A percentile compares a stretch with the other conserved stretches of the same genome.
Evolutionary conservation across 1,139 yeast genomes (phyloP).

Genomic region (Suzukiozyma palmioleophila): DNA sequence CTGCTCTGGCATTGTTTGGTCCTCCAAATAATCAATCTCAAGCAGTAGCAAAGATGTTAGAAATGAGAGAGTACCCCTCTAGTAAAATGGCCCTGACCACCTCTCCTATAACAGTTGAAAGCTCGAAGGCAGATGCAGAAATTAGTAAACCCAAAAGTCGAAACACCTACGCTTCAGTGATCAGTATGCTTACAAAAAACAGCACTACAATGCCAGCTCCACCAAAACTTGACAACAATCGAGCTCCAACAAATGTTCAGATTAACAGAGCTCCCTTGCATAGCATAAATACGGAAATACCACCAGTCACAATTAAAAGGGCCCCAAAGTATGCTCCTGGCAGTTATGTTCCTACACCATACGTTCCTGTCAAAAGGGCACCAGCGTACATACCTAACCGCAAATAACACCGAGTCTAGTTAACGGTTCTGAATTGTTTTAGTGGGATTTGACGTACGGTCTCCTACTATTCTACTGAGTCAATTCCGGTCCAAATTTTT

Average conservation of each 20-base stretch:
- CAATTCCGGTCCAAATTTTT: neutral
- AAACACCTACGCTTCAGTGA: neutral
- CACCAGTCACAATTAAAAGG: constrained; percentile 9
- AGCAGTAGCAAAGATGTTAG: neutral
- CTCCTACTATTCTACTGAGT: constrained; percentile 1
- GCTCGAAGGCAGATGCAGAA: neutral
- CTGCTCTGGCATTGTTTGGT: neutral
- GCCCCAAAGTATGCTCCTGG: constrained; percentile 29
- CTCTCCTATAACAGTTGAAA: too few relatives aligned
- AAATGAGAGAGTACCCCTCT: neutral
- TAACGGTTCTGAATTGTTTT: neutral
- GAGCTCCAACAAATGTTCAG: too few relatives aligned
- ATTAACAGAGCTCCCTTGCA: constrained; percentile 1
- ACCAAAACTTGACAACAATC: too few relatives aligned
- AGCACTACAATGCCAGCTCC: constrained; percentile 2
- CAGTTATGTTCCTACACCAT: constrained; percentile 9
- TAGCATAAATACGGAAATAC: neutral
- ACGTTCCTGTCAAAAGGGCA: constrained; percentile 8
- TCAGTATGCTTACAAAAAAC: constrained; percentile 1
- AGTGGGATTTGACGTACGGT: neutral
- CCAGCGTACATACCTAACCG: constrained; percentile 15
- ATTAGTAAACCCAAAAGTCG: neutral
- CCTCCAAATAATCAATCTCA: neutral
- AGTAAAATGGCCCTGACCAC: neutral
- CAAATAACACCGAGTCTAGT: neutral